Evolutionary conservation across 1,284 basidiomycete genomes (phyloP), one percentile per base, ranked within the genome.

Genomic region (Meripilus lineatus): DNA sequence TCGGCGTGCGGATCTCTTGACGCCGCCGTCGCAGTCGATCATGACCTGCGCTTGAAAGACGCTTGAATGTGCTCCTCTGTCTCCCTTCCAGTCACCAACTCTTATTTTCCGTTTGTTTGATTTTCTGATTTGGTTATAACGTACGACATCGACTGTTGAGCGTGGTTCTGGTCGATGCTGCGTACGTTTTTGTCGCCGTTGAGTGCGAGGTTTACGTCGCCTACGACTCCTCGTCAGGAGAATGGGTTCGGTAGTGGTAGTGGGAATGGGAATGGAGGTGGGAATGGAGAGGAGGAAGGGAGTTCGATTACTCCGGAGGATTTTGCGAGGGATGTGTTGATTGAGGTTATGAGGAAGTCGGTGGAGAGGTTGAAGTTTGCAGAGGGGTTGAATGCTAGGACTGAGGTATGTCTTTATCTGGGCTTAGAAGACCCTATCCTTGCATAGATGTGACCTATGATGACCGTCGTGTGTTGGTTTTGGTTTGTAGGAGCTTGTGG

Each of bases 261-360:
- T 5, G 21, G 18, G 18, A 23, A 17, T 21, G 24, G 58, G 66
- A 26, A 66, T 70, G 22, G 71, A 74, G 46, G 72, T 72, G 28
- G 52, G 72, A 32, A 66, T n/a, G n/a, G n/a, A n/a, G n/a, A n/a
- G n/a, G n/a, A n/a, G n/a, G n/a, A n/a, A n/a, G n/a, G n/a, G n/a
- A n/a, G n/a, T n/a, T n/a, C n/a, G n/a, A n/a, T n/a, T n/a, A n/a
- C 70, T 15, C 79, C 81, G 10, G 83, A 86, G 58, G 79, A 85
- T 56, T 84, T 85, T 59, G 81, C 81, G 7, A 66, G 81, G 46
- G 83, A 85, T 61, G 83, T 83, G 20, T 67, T 84, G 32, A 68
- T 84, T 21, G 78, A 86, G 60, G 62, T 85, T 33, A 84, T 87
- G 82, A 67, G 80, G 28, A 78, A 77, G 49, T 67, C 78, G 2